phyloP scores from a whole-genome alignment of 208 protist species.

The Perkinsela sp. region DNA sequence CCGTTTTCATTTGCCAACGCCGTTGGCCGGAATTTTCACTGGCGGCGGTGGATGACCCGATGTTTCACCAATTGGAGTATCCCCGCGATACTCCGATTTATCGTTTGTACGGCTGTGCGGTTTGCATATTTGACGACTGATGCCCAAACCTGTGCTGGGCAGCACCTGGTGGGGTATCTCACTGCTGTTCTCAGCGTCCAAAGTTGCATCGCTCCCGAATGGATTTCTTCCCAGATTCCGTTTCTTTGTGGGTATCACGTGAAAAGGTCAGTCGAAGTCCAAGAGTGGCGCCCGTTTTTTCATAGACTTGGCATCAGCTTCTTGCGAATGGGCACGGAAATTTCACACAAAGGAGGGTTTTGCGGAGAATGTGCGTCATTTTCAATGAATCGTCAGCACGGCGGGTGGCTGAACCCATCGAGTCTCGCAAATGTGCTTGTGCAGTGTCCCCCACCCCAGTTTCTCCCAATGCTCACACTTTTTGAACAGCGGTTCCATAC shows the following conservation, averaged over 20 bases:
- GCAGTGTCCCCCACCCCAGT: not conserved
- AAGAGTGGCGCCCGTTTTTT: not conserved
- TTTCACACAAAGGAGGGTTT: not conserved
- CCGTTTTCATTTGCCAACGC: too few species aligned
- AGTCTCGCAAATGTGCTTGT: not conserved
- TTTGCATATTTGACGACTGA: not conserved
- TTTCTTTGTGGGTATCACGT: not conserved
- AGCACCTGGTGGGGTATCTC: not conserved
- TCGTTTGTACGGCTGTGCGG: not conserved
- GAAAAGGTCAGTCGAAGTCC: not conserved
- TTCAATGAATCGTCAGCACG: not conserved
- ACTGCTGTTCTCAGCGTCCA: not conserved
- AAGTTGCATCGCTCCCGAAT: not conserved
- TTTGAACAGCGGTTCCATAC: not conserved
- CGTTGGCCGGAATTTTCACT: too few species aligned
- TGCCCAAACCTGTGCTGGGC: not conserved
- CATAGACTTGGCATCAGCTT: not conserved
- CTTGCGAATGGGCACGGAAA: not conserved
- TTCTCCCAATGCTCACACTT: not conserved
- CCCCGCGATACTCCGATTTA: not conserved
- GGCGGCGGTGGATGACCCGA: not conserved
- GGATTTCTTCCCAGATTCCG: not conserved
- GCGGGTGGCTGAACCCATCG: not conserved
- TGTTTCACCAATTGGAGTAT: not conserved
- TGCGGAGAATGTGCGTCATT: not conserved